These are phyloP conservation scores for Astragalus membranaceus DNA, from an alignment of 306 rosid genomes.

Conservation along the genomic window DNA sequence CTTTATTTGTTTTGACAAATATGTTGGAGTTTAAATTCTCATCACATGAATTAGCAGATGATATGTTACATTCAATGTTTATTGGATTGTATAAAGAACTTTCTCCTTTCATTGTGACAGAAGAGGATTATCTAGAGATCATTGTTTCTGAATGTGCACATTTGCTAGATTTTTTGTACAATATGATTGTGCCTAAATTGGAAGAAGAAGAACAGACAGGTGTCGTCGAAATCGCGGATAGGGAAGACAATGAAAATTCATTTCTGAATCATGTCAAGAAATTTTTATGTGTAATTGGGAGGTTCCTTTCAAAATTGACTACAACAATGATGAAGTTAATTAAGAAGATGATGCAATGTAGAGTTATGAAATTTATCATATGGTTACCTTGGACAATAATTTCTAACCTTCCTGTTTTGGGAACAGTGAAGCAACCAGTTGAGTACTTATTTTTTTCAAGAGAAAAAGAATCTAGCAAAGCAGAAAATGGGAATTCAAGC, in stretches of 20 bases:
- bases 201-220: slow-evolving; percentile 20
- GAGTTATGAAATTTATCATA: slow-evolving; percentile 37
- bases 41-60: slow-evolving; percentile 39
- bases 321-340: slow-evolving; percentile 23
- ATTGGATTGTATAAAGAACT: slow-evolving; percentile 44
- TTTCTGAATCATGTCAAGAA: slow-evolving; percentile 1
- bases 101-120: slow-evolving; percentile 47
- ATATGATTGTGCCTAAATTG: slow-evolving; percentile 45
- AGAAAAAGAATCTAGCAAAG: slow-evolving; percentile 13
- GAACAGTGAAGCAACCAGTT: slow-evolving; percentile 30
- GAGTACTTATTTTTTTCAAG: slow-evolving; percentile 27
- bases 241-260: slow-evolving; percentile 14
- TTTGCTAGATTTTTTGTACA: slow-evolving; percentile 65
- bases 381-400: slow-evolving; percentile 66
- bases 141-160: slow-evolving; percentile 45
- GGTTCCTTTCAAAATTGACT: slow-evolving; percentile 39
- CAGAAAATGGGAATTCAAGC: slow-evolving; percentile 27
- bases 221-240: slow-evolving; percentile 13
- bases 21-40: slow-evolving; percentile 51
- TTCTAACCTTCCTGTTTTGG: slow-evolving; percentile 36
- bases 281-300: slow-evolving; percentile 29
- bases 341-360: slow-evolving; percentile 42
- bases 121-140: slow-evolving; percentile 25
- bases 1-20: slow-evolving; percentile 65
- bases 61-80: slow-evolving; percentile 45